Evolutionary conservation across 805 yeast genomes (phyloP).

Genomic region (Suhomyces sp.): DNA sequence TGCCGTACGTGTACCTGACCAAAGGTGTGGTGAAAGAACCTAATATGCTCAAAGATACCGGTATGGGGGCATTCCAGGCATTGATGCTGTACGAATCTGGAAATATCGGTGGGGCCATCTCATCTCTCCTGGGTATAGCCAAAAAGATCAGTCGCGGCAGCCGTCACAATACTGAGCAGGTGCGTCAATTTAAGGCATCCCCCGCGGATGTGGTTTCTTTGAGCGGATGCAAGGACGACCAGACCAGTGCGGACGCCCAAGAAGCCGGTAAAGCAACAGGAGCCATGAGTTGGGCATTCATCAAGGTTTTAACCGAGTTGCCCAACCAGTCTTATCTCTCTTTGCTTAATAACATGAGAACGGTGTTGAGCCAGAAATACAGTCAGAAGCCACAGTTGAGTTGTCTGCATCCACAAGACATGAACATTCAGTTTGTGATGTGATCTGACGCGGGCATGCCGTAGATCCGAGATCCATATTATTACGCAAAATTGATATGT

Average conservation of each 20-base stretch:
- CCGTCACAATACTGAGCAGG: conserved; percentile 21
- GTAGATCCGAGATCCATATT: too few species aligned
- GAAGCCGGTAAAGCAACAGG: conserved; percentile 37
- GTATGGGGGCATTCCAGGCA: conserved; percentile 32
- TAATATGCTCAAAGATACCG: conserved; percentile 34
- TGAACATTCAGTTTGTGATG: conserved; percentile 35
- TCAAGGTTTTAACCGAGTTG: conserved; percentile 22
- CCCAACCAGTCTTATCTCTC: conserved; percentile 36
- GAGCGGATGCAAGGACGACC: conserved; percentile 41
- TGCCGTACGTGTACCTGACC: conserved; percentile 39
- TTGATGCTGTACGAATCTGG: conserved; percentile 32
- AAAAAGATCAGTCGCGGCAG: conserved; percentile 26
- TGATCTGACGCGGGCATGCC: conserved; percentile 1
- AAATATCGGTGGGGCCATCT: conserved; percentile 37
- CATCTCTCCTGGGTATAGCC: conserved; percentile 32
- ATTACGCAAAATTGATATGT: not conserved
- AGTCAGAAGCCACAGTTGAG: conserved; percentile 42
- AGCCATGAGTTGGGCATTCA: conserved; percentile 41
- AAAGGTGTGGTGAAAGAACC: conserved; percentile 42
- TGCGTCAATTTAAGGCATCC: conserved; percentile 28
- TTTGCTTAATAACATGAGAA: conserved; percentile 37
- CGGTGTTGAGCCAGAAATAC: conserved; percentile 28
- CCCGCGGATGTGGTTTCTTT: conserved; percentile 39
- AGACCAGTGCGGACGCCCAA: conserved; percentile 39
- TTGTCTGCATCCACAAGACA: conserved; percentile 38